phyloP scores from a whole-genome alignment of 192 early-diverging fungal species.

The Pilobolus umbonatus region DNA sequence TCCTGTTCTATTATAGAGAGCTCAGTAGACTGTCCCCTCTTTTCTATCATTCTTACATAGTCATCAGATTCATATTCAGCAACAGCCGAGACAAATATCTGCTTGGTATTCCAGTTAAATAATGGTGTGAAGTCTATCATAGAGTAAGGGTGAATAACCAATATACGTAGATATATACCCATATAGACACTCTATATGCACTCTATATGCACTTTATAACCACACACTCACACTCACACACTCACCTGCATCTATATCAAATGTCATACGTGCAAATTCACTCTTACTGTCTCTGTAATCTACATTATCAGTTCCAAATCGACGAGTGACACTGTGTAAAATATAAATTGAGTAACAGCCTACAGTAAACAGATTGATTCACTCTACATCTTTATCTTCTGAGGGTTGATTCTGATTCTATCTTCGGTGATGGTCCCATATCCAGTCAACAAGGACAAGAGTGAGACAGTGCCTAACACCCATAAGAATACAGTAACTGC shows the following conservation, averaged over 20 bases:
- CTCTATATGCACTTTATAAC: too few relatives aligned
- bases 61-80: conserved; percentile 69
- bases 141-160: too few relatives aligned
- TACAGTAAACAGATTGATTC: too few relatives aligned
- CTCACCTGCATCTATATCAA: conserved; percentile 68
- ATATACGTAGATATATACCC: not conserved
- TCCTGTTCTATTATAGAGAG: conserved; percentile 44
- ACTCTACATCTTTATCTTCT: too few relatives aligned
- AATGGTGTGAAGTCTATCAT: conserved; percentile 66
- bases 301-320: conserved; percentile 47
- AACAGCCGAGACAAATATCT: conserved; percentile 74
- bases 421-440: conserved; percentile 4
- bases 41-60: conserved; percentile 45
- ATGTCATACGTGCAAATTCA: conserved; percentile 58
- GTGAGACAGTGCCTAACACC: conserved; percentile 24
- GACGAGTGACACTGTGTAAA: conserved; percentile 37
- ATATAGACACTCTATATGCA: not conserved
- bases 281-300: conserved; percentile 51
- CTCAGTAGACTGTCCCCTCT: not conserved
- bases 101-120: conserved; percentile 92
- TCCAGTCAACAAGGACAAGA: conserved; percentile 18
- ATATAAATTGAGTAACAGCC: not conserved
- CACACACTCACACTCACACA: not conserved
- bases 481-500: conserved; percentile 17
- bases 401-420: too few relatives aligned